phyloP scores from a whole-genome alignment of 495 filamentous ascomycete genomes.

The Sordaria brevicollis region DNA sequence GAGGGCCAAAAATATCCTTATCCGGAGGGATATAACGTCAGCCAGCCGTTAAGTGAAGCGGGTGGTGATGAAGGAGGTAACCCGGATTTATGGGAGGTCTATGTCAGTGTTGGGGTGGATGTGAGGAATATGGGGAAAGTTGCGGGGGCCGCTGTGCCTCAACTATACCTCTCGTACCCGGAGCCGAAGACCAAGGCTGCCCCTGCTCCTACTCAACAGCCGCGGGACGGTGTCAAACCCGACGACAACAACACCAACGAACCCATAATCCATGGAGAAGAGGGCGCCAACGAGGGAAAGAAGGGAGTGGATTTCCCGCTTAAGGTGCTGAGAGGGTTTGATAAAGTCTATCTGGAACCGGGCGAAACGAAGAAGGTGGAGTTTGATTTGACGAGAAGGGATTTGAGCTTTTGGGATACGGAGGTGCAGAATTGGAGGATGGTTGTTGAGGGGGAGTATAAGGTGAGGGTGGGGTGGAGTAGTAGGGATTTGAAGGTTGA shows the following conservation, averaged over 20 bases:
- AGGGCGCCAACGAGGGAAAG: slow-evolving; percentile 30
- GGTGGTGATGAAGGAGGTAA: slow-evolving; percentile 82
- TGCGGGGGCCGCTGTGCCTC: slow-evolving; percentile 64
- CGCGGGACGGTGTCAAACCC: no score
- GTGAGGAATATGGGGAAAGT: slow-evolving; percentile 61
- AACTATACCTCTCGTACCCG: slow-evolving; percentile 74
- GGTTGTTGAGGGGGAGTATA: slow-evolving; percentile 35
- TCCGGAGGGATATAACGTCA: slow-evolving; percentile 56
- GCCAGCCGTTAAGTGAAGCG: slow-evolving; percentile 48
- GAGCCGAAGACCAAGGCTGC: no score
- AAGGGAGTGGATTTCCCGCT: slow-evolving; percentile 63
- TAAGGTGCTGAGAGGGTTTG: slow-evolving; percentile 66
- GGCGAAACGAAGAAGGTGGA: slow-evolving; percentile 49
- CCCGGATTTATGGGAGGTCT: slow-evolving; percentile 64
- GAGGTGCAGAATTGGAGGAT: slow-evolving; percentile 77
- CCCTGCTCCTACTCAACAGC: no score
- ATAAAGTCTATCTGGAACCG: slow-evolving; percentile 54
- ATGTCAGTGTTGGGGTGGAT: slow-evolving; percentile 50
- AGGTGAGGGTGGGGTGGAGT: slow-evolving; percentile 34
- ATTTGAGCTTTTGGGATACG: slow-evolving; percentile 73
- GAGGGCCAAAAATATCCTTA: slow-evolving; percentile 42
- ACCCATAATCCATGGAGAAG: no score
- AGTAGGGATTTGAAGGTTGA: slow-evolving; percentile 26
- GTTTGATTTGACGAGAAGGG: slow-evolving; percentile 68
- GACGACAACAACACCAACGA: no score